A percentile compares a stretch with the other conserved stretches of the same genome.
phyloP scores from a whole-genome alignment of 2,329 filamentous ascomycete species.

The Apiospora phragmitis region DNA sequence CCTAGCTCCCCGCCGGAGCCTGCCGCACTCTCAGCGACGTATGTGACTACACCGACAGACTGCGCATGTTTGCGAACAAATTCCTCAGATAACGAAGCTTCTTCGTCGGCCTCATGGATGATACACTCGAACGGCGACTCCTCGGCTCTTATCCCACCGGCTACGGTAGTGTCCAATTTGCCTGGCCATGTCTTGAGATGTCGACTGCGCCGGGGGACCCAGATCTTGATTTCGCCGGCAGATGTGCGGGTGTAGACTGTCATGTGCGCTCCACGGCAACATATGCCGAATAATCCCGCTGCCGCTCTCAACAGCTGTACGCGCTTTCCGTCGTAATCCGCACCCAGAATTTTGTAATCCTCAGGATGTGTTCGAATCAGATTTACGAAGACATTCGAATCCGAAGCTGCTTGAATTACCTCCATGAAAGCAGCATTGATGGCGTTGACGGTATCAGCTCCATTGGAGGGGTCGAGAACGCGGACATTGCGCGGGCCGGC shows the following conservation, averaged over 20 bases:
- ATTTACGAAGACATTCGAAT: constrained; percentile 23
- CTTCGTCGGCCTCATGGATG: constrained; percentile 68
- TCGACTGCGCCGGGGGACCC: constrained; percentile 64
- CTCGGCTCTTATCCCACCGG: constrained; percentile 66
- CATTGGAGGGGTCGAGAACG: constrained; percentile 26
- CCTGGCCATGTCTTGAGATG: constrained; percentile 69
- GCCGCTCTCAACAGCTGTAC: constrained; percentile 53
- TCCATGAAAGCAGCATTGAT: constrained; percentile 28
- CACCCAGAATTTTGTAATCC: constrained; percentile 30
- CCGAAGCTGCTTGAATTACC: constrained; percentile 23
- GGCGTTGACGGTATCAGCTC: constrained; percentile 21
- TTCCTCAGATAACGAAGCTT: constrained; percentile 64
- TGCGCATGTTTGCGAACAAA: constrained; percentile 54
- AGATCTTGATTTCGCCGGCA: constrained; percentile 55
- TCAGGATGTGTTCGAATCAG: constrained; percentile 28
- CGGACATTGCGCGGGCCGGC: constrained; percentile 29
- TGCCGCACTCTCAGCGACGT: constrained; percentile 63
- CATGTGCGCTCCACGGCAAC: constrained; percentile 62
- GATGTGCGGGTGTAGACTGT: constrained; percentile 51
- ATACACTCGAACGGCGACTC: constrained; percentile 65
- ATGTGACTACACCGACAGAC: constrained; percentile 63
- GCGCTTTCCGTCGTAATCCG: constrained; percentile 18
- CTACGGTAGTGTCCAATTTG: constrained; percentile 74
- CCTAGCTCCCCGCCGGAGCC: constrained; percentile 66
- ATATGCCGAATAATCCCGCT: constrained; percentile 60